Evolutionary conservation across 2,329 filamentous ascomycete genomes (phyloP).

Genomic region (Pseudogymnoascus sp.): DNA sequence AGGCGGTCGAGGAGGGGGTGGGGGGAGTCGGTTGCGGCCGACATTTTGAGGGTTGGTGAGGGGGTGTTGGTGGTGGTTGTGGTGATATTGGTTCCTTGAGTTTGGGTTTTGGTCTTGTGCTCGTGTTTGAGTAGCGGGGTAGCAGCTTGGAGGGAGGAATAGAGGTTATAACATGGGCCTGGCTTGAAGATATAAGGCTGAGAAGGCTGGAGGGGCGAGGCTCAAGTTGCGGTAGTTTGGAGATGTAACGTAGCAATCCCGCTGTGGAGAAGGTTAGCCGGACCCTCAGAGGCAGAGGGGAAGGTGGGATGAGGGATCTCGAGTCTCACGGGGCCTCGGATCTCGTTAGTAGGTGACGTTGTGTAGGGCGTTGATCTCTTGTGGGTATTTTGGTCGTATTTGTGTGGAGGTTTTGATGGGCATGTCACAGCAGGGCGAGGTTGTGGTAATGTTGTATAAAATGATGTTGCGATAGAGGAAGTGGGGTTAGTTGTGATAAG

Average conservation of each 20-base stretch:
- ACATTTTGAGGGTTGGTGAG: background rate
- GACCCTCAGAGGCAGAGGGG: background rate
- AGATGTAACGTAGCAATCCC: background rate
- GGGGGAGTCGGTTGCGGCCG: background rate
- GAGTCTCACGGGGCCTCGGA: background rate
- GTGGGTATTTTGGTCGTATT: background rate
- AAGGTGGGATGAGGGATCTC: background rate
- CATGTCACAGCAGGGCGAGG: background rate
- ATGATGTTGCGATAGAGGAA: background rate
- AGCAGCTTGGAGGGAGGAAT: background rate
- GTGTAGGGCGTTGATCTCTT: background rate
- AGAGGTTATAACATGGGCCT: background rate
- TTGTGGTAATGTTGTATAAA: background rate
- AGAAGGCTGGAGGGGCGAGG: background rate
- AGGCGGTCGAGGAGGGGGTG: constrained; percentile 32
- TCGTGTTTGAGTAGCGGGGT: background rate
- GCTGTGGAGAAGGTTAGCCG: background rate
- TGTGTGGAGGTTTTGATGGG: background rate
- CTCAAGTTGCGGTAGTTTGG: background rate
- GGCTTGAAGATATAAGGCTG: background rate
- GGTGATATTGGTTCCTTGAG: background rate
- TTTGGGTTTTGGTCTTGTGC: background rate
- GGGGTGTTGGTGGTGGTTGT: background rate
- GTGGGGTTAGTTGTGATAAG: background rate
- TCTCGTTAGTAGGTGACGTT: background rate